Evolutionary conservation across 1,139 yeast genomes (phyloP).

Genomic region (Yamadazyma sp.): DNA sequence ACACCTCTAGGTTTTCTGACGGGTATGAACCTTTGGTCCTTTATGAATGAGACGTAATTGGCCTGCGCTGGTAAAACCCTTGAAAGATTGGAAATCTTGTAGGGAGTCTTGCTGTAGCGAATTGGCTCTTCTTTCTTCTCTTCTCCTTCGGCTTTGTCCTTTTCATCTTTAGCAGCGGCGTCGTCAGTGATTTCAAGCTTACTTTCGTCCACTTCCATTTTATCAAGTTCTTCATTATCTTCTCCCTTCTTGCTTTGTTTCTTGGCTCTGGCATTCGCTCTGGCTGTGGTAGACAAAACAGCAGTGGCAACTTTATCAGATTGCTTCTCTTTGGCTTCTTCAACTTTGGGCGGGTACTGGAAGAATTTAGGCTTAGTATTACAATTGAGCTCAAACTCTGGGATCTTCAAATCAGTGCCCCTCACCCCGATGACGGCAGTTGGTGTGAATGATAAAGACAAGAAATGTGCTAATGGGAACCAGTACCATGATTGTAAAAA

Average conservation of each 20-base stretch:
- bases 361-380: slow-evolving; percentile 78
- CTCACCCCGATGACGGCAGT: slow-evolving; percentile 88
- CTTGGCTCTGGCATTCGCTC: slow-evolving; percentile 90
- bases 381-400: slow-evolving; percentile 78
- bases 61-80: slow-evolving; percentile 93
- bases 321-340: slow-evolving; percentile 76
- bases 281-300: slow-evolving; percentile 87
- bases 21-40: slow-evolving; percentile 78
- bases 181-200: slow-evolving; percentile 20
- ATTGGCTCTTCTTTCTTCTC: slow-evolving; percentile 31
- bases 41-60: slow-evolving; percentile 74
- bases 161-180: slow-evolving; percentile 21
- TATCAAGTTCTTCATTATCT: slow-evolving; percentile 25
- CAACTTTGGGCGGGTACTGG: slow-evolving; percentile 88
- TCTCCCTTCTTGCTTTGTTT: slow-evolving; percentile 61
- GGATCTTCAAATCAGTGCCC: slow-evolving; percentile 77
- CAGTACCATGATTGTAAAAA: slow-evolving; percentile 97
- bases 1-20: slow-evolving; percentile 77
- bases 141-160: slow-evolving; percentile 18
- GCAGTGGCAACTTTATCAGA: slow-evolving; percentile 93
- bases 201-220: slow-evolving; percentile 22
- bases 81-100: slow-evolving; percentile 72
- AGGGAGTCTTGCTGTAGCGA: slow-evolving; percentile 59
- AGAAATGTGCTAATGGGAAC: slow-evolving; percentile 95
- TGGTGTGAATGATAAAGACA: slow-evolving; percentile 89